phyloP scores from a whole-genome alignment of 495 filamentous ascomycete species.

The Daldinia grandis region DNA sequence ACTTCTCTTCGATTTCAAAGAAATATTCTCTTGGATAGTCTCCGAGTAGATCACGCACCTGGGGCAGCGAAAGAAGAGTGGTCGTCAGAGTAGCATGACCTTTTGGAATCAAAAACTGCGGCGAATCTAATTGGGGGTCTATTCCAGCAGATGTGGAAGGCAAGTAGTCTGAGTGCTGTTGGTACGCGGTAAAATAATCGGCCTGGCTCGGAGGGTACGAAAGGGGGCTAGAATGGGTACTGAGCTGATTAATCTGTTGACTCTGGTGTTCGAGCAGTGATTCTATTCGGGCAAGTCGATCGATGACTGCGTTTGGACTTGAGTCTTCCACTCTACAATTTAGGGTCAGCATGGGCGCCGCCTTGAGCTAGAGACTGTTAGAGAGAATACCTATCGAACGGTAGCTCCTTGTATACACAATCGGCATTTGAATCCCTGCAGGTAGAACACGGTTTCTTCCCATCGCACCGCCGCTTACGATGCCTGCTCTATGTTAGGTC shows the following conservation, averaged over 20 bases:
- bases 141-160: slow-evolving; percentile 38
- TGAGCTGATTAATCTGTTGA: slow-evolving; percentile 45
- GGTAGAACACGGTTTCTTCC: slow-evolving; percentile 47
- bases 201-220: slow-evolving; percentile 44
- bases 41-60: slow-evolving; percentile 42
- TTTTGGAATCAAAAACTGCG: slow-evolving; percentile 47
- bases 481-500: slow-evolving; percentile 37
- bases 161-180: slow-evolving; percentile 39
- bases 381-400: slow-evolving; percentile 42
- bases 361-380: background rate
- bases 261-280: slow-evolving; percentile 47
- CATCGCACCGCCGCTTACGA: slow-evolving; percentile 49
- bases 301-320: slow-evolving; percentile 45
- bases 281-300: slow-evolving; percentile 47
- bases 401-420: slow-evolving; percentile 48
- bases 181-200: slow-evolving; percentile 36
- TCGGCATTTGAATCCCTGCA: slow-evolving; percentile 49
- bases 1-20: slow-evolving; percentile 44
- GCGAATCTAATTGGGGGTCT: slow-evolving; percentile 39
- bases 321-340: slow-evolving; percentile 40
- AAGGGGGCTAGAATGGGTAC: slow-evolving; percentile 36
- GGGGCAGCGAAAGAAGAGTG: slow-evolving; percentile 44
- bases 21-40: slow-evolving; percentile 47
- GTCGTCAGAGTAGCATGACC: slow-evolving; percentile 44
- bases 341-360: slow-evolving; percentile 12